phyloP scores from a whole-genome alignment of 768 basidiomycete species.

The Pulveroboletus frians region DNA sequence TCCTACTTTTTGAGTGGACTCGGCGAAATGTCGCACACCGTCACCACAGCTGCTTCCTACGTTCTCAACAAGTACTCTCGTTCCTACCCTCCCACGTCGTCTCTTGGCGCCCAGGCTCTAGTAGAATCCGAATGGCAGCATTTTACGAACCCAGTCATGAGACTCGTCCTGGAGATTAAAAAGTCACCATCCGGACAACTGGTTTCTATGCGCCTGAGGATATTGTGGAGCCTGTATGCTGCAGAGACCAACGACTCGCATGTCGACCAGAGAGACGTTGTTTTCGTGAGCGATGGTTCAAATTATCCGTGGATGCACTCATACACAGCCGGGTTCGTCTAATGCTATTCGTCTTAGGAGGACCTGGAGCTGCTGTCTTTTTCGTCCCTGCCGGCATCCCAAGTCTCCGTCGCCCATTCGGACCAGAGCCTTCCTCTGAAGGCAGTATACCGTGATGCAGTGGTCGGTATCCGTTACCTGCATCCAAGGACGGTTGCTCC shows the following conservation, averaged over 20 bases:
- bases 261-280: conserved; percentile 49
- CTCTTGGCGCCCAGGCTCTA: conserved; percentile 14
- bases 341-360: conserved; percentile 44
- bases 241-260: conserved; percentile 32
- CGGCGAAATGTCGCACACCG: conserved; percentile 31
- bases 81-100: conserved; percentile 42
- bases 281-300: conserved; percentile 50
- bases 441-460: conserved; percentile 68
- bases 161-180: conserved; percentile 55
- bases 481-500: conserved; percentile 37
- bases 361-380: conserved; percentile 71
- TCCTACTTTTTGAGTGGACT: neutral
- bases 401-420: conserved; percentile 27
- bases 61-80: conserved; percentile 62
- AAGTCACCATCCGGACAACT: conserved; percentile 46
- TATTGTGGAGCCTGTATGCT: conserved; percentile 54
- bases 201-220: conserved; percentile 59
- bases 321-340: neutral
- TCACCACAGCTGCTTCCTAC: conserved; percentile 55
- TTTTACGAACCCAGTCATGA: conserved; percentile 64
- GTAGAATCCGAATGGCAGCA: conserved; percentile 66
- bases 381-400: conserved; percentile 40
- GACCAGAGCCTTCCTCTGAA: conserved; percentile 67
- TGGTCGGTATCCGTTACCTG: conserved; percentile 73
- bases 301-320: neutral